Evolutionary conservation across 1,284 basidiomycete genomes (phyloP).

Genomic region (Boletus sp.): DNA sequence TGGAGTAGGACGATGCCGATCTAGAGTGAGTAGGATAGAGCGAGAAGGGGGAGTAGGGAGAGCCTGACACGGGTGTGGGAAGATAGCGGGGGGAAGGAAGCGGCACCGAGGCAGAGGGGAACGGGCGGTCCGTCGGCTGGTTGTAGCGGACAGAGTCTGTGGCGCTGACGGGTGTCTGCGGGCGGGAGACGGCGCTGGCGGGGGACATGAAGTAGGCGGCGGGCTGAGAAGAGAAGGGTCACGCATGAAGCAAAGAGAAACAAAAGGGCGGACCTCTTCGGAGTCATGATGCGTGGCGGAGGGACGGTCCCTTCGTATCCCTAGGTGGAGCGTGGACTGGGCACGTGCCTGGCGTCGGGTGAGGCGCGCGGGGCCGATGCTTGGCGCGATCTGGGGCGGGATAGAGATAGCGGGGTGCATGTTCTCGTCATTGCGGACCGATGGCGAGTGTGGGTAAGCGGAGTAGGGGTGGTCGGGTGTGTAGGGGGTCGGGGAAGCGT

Average conservation of each 20-base stretch:
- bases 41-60: conserved; percentile 38
- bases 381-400: conserved; percentile 50
- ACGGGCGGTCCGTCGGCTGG: conserved; percentile 28
- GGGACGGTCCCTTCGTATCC: conserved; percentile 35
- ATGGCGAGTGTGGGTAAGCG: conserved; percentile 36
- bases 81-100: conserved; percentile 39
- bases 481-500: conserved; percentile 39
- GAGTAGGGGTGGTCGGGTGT: conserved; percentile 41
- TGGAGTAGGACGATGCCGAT: conserved; percentile 48
- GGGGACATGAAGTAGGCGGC: conserved; percentile 38
- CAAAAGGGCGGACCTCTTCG: conserved; percentile 40
- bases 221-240: conserved; percentile 26
- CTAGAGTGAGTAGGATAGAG: conserved; percentile 47
- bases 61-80: conserved; percentile 38
- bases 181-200: conserved; percentile 43
- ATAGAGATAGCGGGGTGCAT: conserved; percentile 35
- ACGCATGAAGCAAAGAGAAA: conserved; percentile 6
- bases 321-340: conserved; percentile 42
- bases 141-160: conserved; percentile 37
- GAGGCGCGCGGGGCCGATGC: conserved; percentile 58
- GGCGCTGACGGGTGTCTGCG: conserved; percentile 45
- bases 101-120: conserved; percentile 24
- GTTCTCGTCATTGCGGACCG: conserved; percentile 36
- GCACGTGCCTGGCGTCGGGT: conserved; percentile 51
- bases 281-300: conserved; percentile 29